These are phyloP conservation scores for Colletotrichum spaethianum DNA, from an alignment of 2,329 filamentous ascomycete species.

Conservation along the genomic window DNA sequence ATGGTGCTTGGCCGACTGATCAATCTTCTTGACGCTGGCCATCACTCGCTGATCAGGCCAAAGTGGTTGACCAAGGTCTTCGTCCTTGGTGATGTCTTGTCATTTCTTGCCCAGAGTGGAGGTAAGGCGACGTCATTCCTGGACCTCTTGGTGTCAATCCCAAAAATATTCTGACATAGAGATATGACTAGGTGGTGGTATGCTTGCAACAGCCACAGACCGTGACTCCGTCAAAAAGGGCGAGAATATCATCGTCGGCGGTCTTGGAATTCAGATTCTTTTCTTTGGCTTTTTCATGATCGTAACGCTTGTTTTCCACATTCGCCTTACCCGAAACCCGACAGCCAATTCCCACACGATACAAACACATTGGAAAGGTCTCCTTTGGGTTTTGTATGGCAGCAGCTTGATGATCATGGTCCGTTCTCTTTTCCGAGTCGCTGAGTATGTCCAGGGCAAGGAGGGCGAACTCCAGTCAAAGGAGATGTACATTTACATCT, in stretches of 20 bases:
- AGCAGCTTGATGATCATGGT: conserved; percentile 55
- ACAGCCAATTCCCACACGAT: conserved; percentile 39
- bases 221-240: conserved; percentile 47
- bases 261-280: conserved; percentile 68
- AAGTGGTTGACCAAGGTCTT: conserved; percentile 68
- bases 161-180: neutral
- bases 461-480: conserved; percentile 51
- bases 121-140: conserved; percentile 47
- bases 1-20: conserved; percentile 64
- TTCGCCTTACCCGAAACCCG: conserved; percentile 45
- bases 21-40: conserved; percentile 52
- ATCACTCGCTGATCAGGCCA: conserved; percentile 50
- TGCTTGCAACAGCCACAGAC: conserved; percentile 46
- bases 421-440: conserved; percentile 57
- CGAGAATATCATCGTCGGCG: conserved; percentile 65
- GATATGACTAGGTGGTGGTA: conserved; percentile 22
- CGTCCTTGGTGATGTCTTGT: conserved; percentile 67
- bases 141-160: neutral
- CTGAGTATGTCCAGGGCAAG: conserved; percentile 58
- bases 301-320: conserved; percentile 62
- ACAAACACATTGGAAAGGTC: conserved; percentile 49
- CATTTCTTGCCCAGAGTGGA: conserved; percentile 64
- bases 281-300: conserved; percentile 69
- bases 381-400: conserved; percentile 46
- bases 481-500: conserved; percentile 55